Conservation (phyloP, 2,329 filamentous ascomycete genomes). For the Nigrospora osmanthi region DNA sequence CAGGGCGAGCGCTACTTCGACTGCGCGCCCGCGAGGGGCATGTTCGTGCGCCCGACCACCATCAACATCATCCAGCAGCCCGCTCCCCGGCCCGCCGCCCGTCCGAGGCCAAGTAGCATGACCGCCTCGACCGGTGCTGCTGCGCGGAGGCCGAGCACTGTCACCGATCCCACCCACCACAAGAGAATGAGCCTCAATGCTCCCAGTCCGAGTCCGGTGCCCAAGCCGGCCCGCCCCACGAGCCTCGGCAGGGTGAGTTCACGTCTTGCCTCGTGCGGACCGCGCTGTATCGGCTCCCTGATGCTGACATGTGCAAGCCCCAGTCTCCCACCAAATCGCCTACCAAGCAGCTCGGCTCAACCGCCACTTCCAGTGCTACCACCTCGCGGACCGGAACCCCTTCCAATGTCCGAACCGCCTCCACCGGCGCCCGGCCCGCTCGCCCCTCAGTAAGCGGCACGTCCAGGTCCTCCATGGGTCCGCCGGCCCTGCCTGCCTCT, state of each 20-base stretch:
- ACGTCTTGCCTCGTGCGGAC: not conserved
- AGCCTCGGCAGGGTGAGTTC: slow-evolving; percentile 49
- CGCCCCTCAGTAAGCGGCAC: slow-evolving; percentile 45
- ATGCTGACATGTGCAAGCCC: not conserved
- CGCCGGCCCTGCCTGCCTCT: slow-evolving; percentile 43
- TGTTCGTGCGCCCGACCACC: slow-evolving; percentile 76
- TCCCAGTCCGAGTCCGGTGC: slow-evolving; percentile 63
- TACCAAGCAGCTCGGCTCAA: slow-evolving; percentile 59
- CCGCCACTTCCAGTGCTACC: slow-evolving; percentile 44
- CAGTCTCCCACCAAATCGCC: slow-evolving; percentile 75
- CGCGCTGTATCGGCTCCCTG: too few species aligned
- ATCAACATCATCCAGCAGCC: slow-evolving; percentile 49
- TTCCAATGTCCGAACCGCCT: slow-evolving; percentile 41
- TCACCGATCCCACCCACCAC: slow-evolving; percentile 42
- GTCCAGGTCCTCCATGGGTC: slow-evolving; percentile 59
- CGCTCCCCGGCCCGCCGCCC: slow-evolving; percentile 27
- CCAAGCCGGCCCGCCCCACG: slow-evolving; percentile 45
- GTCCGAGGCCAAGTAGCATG: slow-evolving; percentile 9
- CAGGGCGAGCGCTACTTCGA: slow-evolving; percentile 85
- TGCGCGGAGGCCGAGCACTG: slow-evolving; percentile 38
- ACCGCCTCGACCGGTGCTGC: not conserved
- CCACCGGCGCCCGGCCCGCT: slow-evolving; percentile 35
- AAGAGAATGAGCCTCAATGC: slow-evolving; percentile 65
- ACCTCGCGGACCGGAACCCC: slow-evolving; percentile 60
- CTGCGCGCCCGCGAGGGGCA: slow-evolving; percentile 66